Base-by-base conservation (phyloP, 805 yeast species). In the Saccharomyces mikatae region DNA sequence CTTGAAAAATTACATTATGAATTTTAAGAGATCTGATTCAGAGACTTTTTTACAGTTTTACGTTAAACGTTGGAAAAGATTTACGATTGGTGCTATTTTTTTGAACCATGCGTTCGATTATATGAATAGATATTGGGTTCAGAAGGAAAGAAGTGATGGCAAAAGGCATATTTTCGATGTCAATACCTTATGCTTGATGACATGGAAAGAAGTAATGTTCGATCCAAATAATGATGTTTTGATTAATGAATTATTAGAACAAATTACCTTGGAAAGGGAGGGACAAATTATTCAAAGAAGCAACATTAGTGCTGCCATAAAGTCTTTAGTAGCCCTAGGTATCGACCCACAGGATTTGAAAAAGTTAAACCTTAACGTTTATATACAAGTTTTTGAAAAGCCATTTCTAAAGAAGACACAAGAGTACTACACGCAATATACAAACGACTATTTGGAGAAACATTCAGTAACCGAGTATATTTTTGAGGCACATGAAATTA, bases 81-180 rank as follows among this genome's bases (percentile, higher is more conserved):
- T 80, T 68, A 82, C 95, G 24, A 83, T 89, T 52, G 98, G 98
- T 28, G 96, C 98, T 1, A 87, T 90, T 14, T 87, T 89, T 70
- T 73, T 94, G 68, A 90, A 89, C 69, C 94, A 95, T 68, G 91
- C 95, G 5, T 88, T 94, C 65, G 97, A 92, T 69, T 94, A 94
- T 71, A 83, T 94, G 80, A 94, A 94, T 71, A 80, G 98, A 58
- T 94, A 92, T 72, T 94, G 99, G 99, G 97, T 95, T 47, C 87
- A 87, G 62, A 91, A 95, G 66, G 98, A 92, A 71, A 80, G 98
- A 65, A 86, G 89, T 47, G 97, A 92, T 68, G 97, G 97, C 17
- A 82, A 89, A 64, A 80, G 90, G 59, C 90, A 89, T 64, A 84
- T 94, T 48, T 89, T 83, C 70, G 99, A 94, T 70, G 95, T 95